phyloP scores from a whole-genome alignment of 768 basidiomycete species.

The Podaxis sp. region DNA sequence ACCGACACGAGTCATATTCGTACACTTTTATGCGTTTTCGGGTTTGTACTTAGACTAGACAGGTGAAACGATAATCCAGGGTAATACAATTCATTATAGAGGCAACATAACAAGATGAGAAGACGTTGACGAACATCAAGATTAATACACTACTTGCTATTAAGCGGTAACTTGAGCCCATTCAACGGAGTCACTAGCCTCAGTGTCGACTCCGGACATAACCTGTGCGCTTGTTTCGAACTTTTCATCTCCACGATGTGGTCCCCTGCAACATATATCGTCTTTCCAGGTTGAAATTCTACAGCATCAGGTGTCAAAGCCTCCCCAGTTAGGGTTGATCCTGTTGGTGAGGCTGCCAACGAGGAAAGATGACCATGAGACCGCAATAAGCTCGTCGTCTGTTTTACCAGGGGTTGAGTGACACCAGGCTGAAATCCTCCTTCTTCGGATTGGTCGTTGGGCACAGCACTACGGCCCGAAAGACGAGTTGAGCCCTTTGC shows the following conservation, averaged over 20 bases:
- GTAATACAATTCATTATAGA: not conserved
- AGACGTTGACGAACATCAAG: not conserved
- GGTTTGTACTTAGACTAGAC: not conserved
- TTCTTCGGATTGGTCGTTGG: not conserved
- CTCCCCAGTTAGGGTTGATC: not conserved
- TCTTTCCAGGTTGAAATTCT: not conserved
- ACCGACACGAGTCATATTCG: not conserved
- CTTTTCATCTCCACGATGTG: not conserved
- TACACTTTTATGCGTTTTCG: not conserved
- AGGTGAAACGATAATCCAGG: not conserved
- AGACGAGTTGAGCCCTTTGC: not conserved
- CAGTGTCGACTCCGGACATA: conserved; percentile 16
- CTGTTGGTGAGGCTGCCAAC: not conserved
- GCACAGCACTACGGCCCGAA: not conserved
- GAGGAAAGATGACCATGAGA: conserved; percentile 10
- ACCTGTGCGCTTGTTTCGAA: not conserved
- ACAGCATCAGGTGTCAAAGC: not conserved
- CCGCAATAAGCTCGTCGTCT: not conserved
- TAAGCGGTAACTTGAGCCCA: not conserved
- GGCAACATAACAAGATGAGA: conserved; percentile 1
- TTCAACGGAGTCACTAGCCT: conserved; percentile 9
- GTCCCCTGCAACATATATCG: not conserved
- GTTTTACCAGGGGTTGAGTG: not conserved
- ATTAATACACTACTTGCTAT: not conserved
- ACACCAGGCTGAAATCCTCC: not conserved